Percentiles rank a stretch among this genome's conserved stretches.
phyloP scores from a whole-genome alignment of 2,329 filamentous ascomycete species.

The Neurospora crassa region DNA sequence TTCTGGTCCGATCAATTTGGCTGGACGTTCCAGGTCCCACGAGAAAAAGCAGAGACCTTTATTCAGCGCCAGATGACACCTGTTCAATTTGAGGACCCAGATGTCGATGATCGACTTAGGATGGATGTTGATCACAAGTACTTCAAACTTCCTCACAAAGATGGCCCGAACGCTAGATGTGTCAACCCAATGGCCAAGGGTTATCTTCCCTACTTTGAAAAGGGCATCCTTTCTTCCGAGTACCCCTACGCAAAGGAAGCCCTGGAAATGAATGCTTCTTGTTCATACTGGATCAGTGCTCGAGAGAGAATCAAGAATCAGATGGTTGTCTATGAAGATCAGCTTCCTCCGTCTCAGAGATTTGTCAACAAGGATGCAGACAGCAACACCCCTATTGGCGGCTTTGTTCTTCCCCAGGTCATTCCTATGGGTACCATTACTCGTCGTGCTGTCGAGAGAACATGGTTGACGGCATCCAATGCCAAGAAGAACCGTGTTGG shows the following conservation, averaged over 20 bases:
- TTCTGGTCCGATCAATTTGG: slow-evolving; percentile 90
- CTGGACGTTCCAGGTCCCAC: slow-evolving; percentile 79
- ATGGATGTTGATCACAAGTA: slow-evolving; percentile 60
- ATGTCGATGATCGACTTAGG: slow-evolving; percentile 48
- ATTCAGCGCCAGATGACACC: slow-evolving; percentile 59
- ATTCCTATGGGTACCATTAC: slow-evolving; percentile 99
- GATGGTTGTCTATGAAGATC: slow-evolving; percentile 79
- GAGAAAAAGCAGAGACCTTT: slow-evolving; percentile 54
- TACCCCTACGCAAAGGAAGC: slow-evolving; percentile 89
- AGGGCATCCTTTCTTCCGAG: slow-evolving; percentile 76
- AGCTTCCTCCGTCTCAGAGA: slow-evolving; percentile 27
- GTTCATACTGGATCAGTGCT: slow-evolving; percentile 98
- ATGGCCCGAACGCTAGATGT: slow-evolving; percentile 78
- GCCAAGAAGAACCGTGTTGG: slow-evolving; percentile 94
- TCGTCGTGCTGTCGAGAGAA: slow-evolving; percentile 88
- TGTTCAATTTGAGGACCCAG: slow-evolving; percentile 70
- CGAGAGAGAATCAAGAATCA: slow-evolving; percentile 90
- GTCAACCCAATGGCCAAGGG: slow-evolving; percentile 82
- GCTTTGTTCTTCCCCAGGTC: slow-evolving; percentile 88
- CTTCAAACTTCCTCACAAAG: slow-evolving; percentile 94
- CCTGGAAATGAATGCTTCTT: slow-evolving; percentile 95
- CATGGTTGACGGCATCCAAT: slow-evolving; percentile 95
- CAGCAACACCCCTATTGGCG: slow-evolving; percentile 29
- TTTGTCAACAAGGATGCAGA: slow-evolving; percentile 12
- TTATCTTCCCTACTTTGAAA: slow-evolving; percentile 86